Base-by-base conservation (phyloP, 2,329 filamentous ascomycete genomes). In the Exophiala xenobiotica region DNA sequence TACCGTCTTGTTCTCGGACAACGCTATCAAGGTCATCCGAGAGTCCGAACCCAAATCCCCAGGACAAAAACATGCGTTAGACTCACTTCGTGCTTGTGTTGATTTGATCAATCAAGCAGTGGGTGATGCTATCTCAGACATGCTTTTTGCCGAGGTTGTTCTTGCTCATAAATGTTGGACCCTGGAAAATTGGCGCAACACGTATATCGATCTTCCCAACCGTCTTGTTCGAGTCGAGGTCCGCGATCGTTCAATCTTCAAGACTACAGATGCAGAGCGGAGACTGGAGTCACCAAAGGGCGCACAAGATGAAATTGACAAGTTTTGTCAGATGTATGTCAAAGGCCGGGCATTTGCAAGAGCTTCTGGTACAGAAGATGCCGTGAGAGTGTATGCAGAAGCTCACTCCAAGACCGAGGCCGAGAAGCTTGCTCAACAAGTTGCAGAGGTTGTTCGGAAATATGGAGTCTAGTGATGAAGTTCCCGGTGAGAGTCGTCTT, bases 31-130 rank as follows among this genome's bases (percentile, higher is more conserved):
- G 62, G 79, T 82, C 42, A 95, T 99, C 73, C 80, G 79, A 61
- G 86, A 82, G 63, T 86, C 87, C 54, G 81, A 90, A 66, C 91
- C 93, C 4, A 86, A 95, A 70, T 95, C 90, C 0, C 92, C 93
- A 0, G 92, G 89, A 5, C 91, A 97, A 70, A 88, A 92, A 67
- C 87, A 90, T 63, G 89, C 92, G 1, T 81, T 97, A 11, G 88
- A 95, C 49, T 90, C 86, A 6, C 84, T 99, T 1, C 79, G 82
- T 46, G 91, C 90, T 8, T 80, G 95, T 47, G 86, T 86, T 44
- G 88, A 96, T 63, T 80, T 99, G 58, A 95, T 99, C 77, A 99
- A 99, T 78, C 93, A 99, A 76, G 93, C 93, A 1, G 92, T 97
- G 27, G 93, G 93, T 46, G 93, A 99, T 67, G 93, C 93, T 40